These are phyloP conservation scores for Dittrichia graveolens DNA, from an alignment of 129 eudicot genomes.

Conservation along the genomic window DNA sequence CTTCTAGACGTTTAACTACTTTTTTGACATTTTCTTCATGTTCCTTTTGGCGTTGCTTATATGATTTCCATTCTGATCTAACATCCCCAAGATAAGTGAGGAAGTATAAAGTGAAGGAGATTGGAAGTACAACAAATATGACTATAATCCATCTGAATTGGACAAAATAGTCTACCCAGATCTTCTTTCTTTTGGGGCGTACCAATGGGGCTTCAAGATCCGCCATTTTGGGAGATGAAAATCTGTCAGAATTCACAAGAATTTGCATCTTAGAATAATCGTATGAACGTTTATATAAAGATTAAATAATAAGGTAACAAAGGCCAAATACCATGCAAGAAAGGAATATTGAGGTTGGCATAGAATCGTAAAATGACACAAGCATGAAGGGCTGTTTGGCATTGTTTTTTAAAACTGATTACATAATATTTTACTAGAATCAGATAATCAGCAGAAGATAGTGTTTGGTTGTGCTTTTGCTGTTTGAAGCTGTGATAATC, in stretches of 20 bases:
- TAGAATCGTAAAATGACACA: background rate
- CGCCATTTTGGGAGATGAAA: conserved; percentile 50
- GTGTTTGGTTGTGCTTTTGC: no score
- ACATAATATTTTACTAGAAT: conserved; percentile 6
- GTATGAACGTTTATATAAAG: background rate
- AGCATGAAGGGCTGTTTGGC: background rate
- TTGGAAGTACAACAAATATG: conserved; percentile 82
- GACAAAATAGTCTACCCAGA: conserved; percentile 77
- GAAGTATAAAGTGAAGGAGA: conserved; percentile 76
- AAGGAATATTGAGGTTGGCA: background rate
- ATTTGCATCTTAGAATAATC: background rate
- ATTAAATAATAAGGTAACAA: background rate
- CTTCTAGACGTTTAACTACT: conserved; percentile 75
- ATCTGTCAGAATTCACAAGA: conserved; percentile 22
- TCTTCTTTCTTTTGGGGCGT: conserved; percentile 90
- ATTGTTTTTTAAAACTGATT: background rate
- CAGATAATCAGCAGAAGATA: no score
- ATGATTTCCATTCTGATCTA: conserved; percentile 74
- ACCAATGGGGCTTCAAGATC: conserved; percentile 75
- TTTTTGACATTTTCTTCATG: conserved; percentile 88
- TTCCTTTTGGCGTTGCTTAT: conserved; percentile 73
- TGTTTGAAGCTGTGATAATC: background rate
- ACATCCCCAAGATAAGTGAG: conserved; percentile 83
- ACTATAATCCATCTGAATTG: conserved; percentile 87
- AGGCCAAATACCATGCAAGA: background rate